These are phyloP conservation scores for Penicillium angulare DNA, from an alignment of 495 filamentous ascomycete species.

Conservation along the genomic window DNA sequence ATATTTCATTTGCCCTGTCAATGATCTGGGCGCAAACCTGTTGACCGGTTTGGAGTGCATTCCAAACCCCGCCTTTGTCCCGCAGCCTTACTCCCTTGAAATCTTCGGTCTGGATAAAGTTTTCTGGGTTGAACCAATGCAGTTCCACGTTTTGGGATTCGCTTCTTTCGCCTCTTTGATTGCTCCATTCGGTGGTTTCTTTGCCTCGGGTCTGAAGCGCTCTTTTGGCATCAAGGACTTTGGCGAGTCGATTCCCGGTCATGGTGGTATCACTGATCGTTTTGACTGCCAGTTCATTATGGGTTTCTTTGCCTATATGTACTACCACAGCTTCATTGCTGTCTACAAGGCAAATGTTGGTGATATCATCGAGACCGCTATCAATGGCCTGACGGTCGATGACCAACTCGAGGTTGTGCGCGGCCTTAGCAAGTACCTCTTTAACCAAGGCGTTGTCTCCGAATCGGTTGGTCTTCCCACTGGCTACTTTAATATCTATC, in stretches of 20 bases:
- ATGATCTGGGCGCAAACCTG: conserved; percentile 90
- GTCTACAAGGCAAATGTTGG: conserved; percentile 78
- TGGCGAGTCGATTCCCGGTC: conserved; percentile 94
- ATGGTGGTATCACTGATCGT: conserved; percentile 97
- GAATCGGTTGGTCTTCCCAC: conserved; percentile 55
- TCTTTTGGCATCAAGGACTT: conserved; percentile 99
- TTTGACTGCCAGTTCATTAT: conserved; percentile 99
- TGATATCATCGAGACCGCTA: conserved; percentile 81
- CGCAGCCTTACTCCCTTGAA: conserved; percentile 72
- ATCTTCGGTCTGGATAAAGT: conserved; percentile 59
- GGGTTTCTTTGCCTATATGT: conserved; percentile 98
- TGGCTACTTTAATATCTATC: neutral
- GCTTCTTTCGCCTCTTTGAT: conserved; percentile 95
- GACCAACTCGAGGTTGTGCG: conserved; percentile 89
- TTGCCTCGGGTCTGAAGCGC: conserved; percentile 95
- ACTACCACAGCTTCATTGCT: conserved; percentile 97
- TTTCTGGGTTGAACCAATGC: conserved; percentile 78
- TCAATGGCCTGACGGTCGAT: conserved; percentile 76
- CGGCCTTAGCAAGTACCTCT: conserved; percentile 78
- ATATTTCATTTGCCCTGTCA: conserved; percentile 98
- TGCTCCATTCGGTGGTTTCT: conserved; percentile 98
- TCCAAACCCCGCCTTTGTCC: conserved; percentile 89
- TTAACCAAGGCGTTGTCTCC: conserved; percentile 73
- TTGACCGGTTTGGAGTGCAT: conserved; percentile 87
- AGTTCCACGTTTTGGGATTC: conserved; percentile 89